A percentile compares a stretch with the other conserved stretches of the same genome.
Conservation (phyloP, 257 asterid species). For the Plectranthus barbatus region DNA sequence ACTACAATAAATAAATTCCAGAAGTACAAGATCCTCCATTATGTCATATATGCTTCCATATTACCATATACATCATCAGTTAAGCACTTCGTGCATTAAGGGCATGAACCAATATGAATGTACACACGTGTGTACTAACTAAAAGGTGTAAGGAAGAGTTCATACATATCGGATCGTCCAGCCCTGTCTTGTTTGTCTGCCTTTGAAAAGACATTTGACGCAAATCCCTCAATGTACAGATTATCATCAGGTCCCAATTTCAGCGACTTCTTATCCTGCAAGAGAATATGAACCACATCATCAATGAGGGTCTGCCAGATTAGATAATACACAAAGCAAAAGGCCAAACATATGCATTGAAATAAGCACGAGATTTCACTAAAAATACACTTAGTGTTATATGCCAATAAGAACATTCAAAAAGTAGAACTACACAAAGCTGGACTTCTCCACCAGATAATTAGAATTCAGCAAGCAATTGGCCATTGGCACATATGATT, state of each 20-base stretch:
- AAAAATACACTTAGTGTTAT: no score
- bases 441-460: no score
- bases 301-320: neutral
- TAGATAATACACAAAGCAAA: neutral
- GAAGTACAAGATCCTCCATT: no score
- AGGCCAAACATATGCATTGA: neutral
- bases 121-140: neutral
- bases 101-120: neutral
- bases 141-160: conserved; percentile 5
- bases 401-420: no score
- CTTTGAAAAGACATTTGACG: conserved; percentile 70
- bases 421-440: no score
- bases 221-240: conserved; percentile 85
- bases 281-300: neutral
- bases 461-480: no score
- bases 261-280: conserved; percentile 88
- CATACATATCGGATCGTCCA: conserved; percentile 81
- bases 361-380: no score
- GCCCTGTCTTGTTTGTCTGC: conserved; percentile 98
- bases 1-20: no score
- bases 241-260: conserved; percentile 74
- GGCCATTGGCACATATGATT: no score
- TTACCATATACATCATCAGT: no score
- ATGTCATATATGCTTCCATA: no score
- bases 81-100: neutral